Evolutionary conservation across 257 asterid species (phyloP), one percentile per base, ranked within the genome.

Genomic region (Solanum ossicruentum): DNA sequence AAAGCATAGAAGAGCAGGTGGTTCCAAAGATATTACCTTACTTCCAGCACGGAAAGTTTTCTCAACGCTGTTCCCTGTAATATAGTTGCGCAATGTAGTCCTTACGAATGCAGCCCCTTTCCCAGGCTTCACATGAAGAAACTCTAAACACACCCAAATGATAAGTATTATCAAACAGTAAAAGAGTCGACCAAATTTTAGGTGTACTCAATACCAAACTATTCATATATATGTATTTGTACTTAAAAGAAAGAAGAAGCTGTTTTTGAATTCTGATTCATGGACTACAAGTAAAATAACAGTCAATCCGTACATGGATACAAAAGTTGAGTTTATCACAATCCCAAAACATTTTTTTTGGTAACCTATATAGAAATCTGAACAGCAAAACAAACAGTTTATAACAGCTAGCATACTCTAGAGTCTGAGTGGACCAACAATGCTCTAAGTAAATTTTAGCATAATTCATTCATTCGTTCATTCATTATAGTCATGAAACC

Each of bases 61-160:
- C 70, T 95, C 98, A 57, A 89, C 92, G 39, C 92, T 91, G 88
- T 95, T 96, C 84, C 99, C 98, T 36, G 98, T 92, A 58, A 95
- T 63, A 75, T 89, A 91, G 86, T 96, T 96, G 69, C 95, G 91
- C 89, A 96, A 58, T 1, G 98, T 96, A 77, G 97, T 97, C 90
- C 99, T 92, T 15, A 97, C 98, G 89, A 88, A 95, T 41, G 99
- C 98, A 28, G 99, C 98, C 60, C 98, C 98, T 85, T 95, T 97
- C 39, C 99, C 99, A 88, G 98, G 98, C 89, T 97, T 97, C 51
- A 97, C 98, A 87, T 95, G 98, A 85, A 95, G 98, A 89, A 97
- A 95, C 91, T 95, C 99, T 96, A 85, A 78, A 83, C 52, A 89
- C 80, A 83, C 66, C 88, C 72, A 86, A 65, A n/a, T 58, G 61